Conservation (phyloP, 1,284 basidiomycete species). For the Rhizopogon parksii region DNA sequence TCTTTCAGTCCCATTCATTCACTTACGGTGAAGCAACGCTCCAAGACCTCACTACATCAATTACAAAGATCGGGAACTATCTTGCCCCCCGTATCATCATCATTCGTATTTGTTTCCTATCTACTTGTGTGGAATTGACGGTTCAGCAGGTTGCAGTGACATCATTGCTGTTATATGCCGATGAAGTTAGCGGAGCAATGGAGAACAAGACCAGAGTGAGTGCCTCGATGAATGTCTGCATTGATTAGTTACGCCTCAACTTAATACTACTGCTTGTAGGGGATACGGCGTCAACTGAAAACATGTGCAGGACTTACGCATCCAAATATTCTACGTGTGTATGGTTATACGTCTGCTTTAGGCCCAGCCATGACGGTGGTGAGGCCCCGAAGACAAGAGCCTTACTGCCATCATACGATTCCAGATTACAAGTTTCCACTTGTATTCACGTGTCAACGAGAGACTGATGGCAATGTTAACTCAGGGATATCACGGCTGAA, state of each 20-base stretch:
- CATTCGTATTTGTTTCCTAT: background rate
- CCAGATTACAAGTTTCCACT: conserved; percentile 14
- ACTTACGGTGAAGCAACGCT: too few relatives aligned
- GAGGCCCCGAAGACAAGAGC: conserved; percentile 29
- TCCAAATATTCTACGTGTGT: conserved; percentile 34
- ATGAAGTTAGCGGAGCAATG: conserved; percentile 27
- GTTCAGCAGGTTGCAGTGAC: conserved; percentile 35
- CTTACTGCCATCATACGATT: conserved; percentile 3
- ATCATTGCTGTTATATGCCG: conserved; percentile 30
- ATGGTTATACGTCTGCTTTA: conserved; percentile 34
- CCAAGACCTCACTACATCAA: too few relatives aligned
- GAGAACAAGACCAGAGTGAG: conserved; percentile 22
- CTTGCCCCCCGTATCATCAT: too few relatives aligned
- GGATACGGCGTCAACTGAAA: conserved; percentile 32
- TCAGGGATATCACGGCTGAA: conserved; percentile 18
- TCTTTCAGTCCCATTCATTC: too few relatives aligned
- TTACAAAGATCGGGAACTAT: too few relatives aligned
- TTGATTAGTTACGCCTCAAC: background rate
- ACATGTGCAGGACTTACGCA: conserved; percentile 38
- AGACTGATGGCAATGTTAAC: conserved; percentile 7
- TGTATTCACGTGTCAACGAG: conserved; percentile 5
- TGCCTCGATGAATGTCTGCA: too few relatives aligned
- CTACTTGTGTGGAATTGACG: conserved; percentile 1
- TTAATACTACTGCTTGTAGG: conserved; percentile 17
- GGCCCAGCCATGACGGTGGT: conserved; percentile 38